A percentile compares a stretch with the other conserved stretches of the same genome.
phyloP scores from a whole-genome alignment of 345 rosid genomes.

The Eucalyptus paniculata region DNA sequence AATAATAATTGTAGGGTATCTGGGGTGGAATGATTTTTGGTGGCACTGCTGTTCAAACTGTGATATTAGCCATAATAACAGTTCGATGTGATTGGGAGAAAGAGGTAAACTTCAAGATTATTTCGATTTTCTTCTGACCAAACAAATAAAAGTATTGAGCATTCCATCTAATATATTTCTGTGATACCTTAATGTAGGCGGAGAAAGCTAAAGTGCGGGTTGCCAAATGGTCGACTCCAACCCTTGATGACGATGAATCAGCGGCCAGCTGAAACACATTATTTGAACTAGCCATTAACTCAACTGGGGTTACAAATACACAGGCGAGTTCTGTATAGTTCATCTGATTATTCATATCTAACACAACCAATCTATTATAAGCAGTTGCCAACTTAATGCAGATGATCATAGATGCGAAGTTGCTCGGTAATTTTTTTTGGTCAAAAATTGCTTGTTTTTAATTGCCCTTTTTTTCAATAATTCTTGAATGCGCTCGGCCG shows the following conservation, averaged over 20 bases:
- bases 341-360: not conserved
- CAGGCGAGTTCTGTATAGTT: not conserved
- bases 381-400: no score
- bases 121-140: not conserved
- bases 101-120: slow-evolving; percentile 18
- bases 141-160: not conserved
- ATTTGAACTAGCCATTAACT: not conserved
- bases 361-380: not conserved
- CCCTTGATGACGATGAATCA: not conserved
- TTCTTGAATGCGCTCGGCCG: not conserved
- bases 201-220: slow-evolving; percentile 8
- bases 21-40: slow-evolving; percentile 67
- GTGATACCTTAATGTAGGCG: slow-evolving; percentile 5
- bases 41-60: slow-evolving; percentile 28
- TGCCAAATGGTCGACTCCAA: slow-evolving; percentile 5
- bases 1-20: slow-evolving; percentile 26
- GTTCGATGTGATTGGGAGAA: slow-evolving; percentile 38
- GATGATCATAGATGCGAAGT: no score
- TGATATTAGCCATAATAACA: slow-evolving; percentile 35
- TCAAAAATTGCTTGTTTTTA: not conserved
- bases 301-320: not conserved
- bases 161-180: not conserved
- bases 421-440: not conserved
- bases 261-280: not conserved
- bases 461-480: not conserved